phyloP scores from a whole-genome alignment of 192 early-diverging fungal genomes.

The Linnemannia elongata region DNA sequence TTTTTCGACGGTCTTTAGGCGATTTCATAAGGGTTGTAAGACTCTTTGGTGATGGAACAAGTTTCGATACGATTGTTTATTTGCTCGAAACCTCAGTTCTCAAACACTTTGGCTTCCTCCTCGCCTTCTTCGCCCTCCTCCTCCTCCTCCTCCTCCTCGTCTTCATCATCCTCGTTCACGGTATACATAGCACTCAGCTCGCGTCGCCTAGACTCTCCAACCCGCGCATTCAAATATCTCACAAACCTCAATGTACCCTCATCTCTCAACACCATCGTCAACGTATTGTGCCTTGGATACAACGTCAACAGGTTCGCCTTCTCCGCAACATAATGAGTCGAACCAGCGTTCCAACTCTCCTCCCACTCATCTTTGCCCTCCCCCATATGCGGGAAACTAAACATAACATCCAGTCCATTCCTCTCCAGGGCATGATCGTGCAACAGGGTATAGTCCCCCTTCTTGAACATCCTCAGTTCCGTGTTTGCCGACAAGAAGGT shows the following conservation, averaged over 20 bases:
- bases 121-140: constrained; percentile 21
- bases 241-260: constrained; percentile 70
- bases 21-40: too few species aligned
- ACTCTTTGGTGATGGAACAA: neutral
- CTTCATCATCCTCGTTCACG: constrained; percentile 47
- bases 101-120: neutral
- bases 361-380: constrained; percentile 54
- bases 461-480: constrained; percentile 64
- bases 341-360: constrained; percentile 66
- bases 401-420: constrained; percentile 64
- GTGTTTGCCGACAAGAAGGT: constrained; percentile 18
- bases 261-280: constrained; percentile 68
- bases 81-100: neutral
- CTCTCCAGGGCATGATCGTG: constrained; percentile 70
- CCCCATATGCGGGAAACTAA: constrained; percentile 49
- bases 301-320: constrained; percentile 64
- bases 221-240: constrained; percentile 65
- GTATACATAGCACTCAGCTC: constrained; percentile 42
- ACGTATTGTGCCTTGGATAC: constrained; percentile 65
- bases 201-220: constrained; percentile 41
- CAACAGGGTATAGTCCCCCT: constrained; percentile 71
- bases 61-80: neutral
- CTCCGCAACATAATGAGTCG: constrained; percentile 69
- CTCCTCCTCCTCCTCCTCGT: constrained; percentile 46
- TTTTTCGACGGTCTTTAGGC: too few species aligned